Percentiles rank a stretch among this genome's conserved stretches.
These are phyloP conservation scores for Coemansia sp. DNA, from an alignment of 192 early-diverging fungal species.

Conservation along the genomic window DNA sequence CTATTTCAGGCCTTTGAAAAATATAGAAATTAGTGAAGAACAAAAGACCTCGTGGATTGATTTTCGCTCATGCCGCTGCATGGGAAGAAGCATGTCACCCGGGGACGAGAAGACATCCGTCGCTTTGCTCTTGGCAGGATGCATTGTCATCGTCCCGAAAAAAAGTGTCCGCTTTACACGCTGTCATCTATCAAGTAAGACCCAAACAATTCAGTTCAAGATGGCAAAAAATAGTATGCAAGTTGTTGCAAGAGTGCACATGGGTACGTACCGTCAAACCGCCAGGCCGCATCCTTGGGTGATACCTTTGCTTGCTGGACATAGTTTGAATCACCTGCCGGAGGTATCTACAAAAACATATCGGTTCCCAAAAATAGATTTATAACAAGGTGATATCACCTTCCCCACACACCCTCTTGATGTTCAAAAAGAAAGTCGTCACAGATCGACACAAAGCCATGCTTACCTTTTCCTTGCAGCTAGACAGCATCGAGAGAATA, in stretches of 20 bases:
- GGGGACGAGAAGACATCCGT: not conserved
- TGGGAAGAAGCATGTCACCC: constrained; percentile 1
- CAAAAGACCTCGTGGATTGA: constrained; percentile 10
- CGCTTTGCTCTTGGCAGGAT: not conserved
- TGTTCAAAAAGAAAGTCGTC: not conserved
- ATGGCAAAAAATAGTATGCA: constrained; percentile 7
- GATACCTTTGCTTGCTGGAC: constrained; percentile 19
- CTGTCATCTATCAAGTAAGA: constrained; percentile 36
- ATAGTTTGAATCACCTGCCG: constrained; percentile 26
- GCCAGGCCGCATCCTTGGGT: constrained; percentile 38
- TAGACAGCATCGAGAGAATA: constrained; percentile 93
- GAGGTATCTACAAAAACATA: constrained; percentile 26
- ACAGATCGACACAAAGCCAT: constrained; percentile 15
- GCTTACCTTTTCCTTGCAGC: constrained; percentile 72
- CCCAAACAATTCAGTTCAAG: not conserved
- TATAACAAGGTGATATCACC: not conserved
- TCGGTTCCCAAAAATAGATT: constrained; percentile 8
- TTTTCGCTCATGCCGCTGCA: constrained; percentile 6
- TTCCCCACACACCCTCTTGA: not conserved
- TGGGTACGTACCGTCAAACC: constrained; percentile 35
- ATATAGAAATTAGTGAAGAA: not conserved
- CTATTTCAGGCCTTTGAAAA: not conserved
- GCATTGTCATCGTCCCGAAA: not conserved
- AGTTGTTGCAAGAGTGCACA: not conserved
- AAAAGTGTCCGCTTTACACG: constrained; percentile 13